Evolutionary conservation across 129 eudicot genomes (phyloP).

Genomic region (Escallonia rubra): DNA sequence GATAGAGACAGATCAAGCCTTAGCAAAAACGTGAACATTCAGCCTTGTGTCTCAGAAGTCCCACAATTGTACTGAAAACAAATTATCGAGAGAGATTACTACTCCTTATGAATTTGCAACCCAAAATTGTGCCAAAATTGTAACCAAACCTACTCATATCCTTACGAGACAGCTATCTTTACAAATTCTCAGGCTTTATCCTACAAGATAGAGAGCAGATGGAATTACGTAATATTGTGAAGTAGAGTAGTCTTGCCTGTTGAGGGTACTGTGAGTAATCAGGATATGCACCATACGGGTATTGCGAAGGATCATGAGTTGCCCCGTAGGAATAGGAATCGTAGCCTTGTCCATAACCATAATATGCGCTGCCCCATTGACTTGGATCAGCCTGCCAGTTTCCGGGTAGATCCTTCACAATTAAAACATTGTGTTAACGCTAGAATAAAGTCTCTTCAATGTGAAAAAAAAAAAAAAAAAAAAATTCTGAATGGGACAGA

Average conservation of each 20-base stretch:
- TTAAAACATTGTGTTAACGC: constrained; percentile 1
- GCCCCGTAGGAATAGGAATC: constrained; percentile 92
- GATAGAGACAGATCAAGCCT: no score
- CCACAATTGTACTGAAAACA: no score
- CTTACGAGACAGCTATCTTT: not conserved
- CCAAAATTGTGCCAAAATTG: not conserved
- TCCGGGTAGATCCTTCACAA: constrained; percentile 56
- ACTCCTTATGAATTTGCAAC: no score
- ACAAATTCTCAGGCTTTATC: not conserved
- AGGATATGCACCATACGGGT: constrained; percentile 83
- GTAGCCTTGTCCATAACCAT: constrained; percentile 94
- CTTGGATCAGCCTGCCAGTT: constrained; percentile 65
- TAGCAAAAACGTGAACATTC: no score
- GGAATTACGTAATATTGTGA: not conserved
- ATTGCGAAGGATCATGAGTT: constrained; percentile 76
- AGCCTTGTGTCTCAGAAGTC: no score
- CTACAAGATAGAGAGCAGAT: not conserved
- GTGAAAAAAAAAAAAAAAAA: not conserved
- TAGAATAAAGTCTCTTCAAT: not conserved
- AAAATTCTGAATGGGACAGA: not conserved
- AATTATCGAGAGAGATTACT: no score
- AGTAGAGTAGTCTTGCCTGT: constrained; percentile 46
- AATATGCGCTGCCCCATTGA: constrained; percentile 79
- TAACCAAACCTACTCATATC: not conserved
- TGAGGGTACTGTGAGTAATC: constrained; percentile 88